Evolutionary conservation across 352 stramenopile species (phyloP).

Genomic region (Phytophthora sansomeana): DNA sequence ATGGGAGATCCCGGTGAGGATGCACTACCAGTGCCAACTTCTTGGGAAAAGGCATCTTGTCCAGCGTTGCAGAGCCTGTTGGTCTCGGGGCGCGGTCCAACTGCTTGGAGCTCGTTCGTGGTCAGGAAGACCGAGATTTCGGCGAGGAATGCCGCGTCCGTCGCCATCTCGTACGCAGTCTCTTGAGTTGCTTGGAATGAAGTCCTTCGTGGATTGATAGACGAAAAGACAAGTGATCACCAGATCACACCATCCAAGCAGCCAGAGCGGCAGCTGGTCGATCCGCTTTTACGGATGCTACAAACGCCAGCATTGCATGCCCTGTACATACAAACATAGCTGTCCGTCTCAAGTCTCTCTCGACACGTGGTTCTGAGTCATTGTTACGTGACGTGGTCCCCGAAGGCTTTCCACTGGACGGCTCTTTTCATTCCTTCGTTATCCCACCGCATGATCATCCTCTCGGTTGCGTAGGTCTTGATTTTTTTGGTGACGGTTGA

Average conservation of each 20-base stretch:
- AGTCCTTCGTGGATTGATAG: not conserved
- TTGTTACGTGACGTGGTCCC: not conserved
- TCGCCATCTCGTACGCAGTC: not conserved
- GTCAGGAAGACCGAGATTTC: conserved; percentile 6
- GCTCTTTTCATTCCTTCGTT: not conserved
- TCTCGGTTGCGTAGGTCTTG: too few species aligned
- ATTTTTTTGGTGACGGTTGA: too few species aligned
- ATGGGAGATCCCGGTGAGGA: not conserved
- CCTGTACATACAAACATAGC: too few species aligned
- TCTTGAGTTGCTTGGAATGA: not conserved
- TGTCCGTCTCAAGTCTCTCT: not conserved
- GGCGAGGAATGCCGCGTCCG: conserved; percentile 1
- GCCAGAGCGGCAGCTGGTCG: not conserved
- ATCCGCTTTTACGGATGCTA: not conserved
- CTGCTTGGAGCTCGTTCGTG: not conserved
- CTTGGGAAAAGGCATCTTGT: not conserved
- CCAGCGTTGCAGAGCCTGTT: too few species aligned
- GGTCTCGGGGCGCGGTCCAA: not conserved
- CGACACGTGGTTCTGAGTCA: not conserved
- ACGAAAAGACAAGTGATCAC: not conserved
- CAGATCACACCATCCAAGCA: not conserved
- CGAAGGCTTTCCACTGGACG: not conserved
- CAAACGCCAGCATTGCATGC: not conserved
- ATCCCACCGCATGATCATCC: not conserved
- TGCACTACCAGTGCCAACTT: not conserved